These are phyloP conservation scores for Taphrina sp. DNA, from an alignment of 1,139 yeast genomes.

Conservation along the genomic window DNA sequence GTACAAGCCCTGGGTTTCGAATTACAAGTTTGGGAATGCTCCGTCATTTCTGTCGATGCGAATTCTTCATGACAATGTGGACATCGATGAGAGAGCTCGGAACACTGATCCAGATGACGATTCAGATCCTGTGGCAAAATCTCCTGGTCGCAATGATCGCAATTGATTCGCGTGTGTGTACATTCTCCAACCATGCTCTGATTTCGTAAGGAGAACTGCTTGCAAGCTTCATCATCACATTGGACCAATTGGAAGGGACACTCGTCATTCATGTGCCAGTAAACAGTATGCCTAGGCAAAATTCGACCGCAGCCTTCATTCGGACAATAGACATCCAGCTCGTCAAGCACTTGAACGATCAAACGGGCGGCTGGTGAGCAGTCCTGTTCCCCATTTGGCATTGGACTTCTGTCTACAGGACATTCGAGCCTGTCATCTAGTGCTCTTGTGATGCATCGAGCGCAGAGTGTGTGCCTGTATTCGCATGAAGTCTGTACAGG, in stretches of 20 bases:
- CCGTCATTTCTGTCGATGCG: background rate
- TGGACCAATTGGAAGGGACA: slow-evolving; percentile 12
- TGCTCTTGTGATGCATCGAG: slow-evolving; percentile 23
- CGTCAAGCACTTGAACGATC: slow-evolving; percentile 10
- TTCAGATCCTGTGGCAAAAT: background rate
- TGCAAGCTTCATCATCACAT: slow-evolving; percentile 5
- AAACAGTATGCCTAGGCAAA: slow-evolving; percentile 9
- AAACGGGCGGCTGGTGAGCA: slow-evolving; percentile 10
- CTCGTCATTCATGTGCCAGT: slow-evolving; percentile 3
- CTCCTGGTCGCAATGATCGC: slow-evolving; percentile 24
- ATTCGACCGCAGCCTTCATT: slow-evolving; percentile 4
- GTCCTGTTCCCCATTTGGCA: slow-evolving; percentile 19
- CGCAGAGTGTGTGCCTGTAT: slow-evolving; percentile 15
- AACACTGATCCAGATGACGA: slow-evolving; percentile 23
- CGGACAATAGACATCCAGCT: slow-evolving; percentile 21
- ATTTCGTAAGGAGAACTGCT: background rate
- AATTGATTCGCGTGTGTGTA: slow-evolving; percentile 1
- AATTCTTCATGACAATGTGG: slow-evolving; percentile 10
- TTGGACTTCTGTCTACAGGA: slow-evolving; percentile 24
- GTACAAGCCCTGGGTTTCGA: slow-evolving; percentile 1
- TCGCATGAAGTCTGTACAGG: slow-evolving; percentile 24
- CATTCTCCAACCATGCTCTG: background rate
- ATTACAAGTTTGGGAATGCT: slow-evolving; percentile 1
- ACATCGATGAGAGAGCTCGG: slow-evolving; percentile 20
- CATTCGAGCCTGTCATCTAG: slow-evolving; percentile 18